Percentiles rank a stretch among this genome's conserved stretches.
phyloP scores from a whole-genome alignment of 208 protist genomes.

The Leishmania mexicana region DNA sequence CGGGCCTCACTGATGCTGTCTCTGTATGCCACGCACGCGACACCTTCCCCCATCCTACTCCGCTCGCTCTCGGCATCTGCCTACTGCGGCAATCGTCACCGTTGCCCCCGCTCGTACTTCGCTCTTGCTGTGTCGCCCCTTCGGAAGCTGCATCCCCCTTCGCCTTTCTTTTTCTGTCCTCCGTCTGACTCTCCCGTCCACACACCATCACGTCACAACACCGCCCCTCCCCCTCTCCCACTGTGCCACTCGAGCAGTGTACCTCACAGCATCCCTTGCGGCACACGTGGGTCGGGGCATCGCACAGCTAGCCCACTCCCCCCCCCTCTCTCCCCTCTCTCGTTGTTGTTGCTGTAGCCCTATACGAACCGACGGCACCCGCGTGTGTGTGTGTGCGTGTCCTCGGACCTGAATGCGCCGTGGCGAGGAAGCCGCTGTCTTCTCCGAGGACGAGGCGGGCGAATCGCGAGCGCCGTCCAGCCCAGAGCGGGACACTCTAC shows the following conservation, averaged over 20 bases:
- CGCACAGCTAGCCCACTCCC: background rate
- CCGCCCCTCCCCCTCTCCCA: background rate
- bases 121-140: too few relatives aligned
- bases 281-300: background rate
- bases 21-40: too few relatives aligned
- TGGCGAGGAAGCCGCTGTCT: background rate
- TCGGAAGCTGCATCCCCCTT: background rate
- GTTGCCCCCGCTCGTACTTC: too few relatives aligned
- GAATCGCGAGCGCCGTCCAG: background rate
- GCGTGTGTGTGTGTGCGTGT: background rate
- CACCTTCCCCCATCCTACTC: too few relatives aligned
- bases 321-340: background rate
- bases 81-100: too few relatives aligned
- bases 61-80: too few relatives aligned
- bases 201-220: background rate
- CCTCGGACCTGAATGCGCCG: background rate
- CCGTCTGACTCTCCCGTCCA: background rate
- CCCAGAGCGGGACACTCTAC: background rate
- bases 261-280: background rate
- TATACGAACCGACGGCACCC: background rate
- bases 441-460: background rate
- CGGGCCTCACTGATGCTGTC: too few relatives aligned
- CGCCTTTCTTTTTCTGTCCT: background rate
- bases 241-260: background rate
- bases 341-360: background rate